These are phyloP conservation scores for Diplotaxis tenuifolia DNA, from an alignment of 345 rosid species.

Conservation along the genomic window DNA sequence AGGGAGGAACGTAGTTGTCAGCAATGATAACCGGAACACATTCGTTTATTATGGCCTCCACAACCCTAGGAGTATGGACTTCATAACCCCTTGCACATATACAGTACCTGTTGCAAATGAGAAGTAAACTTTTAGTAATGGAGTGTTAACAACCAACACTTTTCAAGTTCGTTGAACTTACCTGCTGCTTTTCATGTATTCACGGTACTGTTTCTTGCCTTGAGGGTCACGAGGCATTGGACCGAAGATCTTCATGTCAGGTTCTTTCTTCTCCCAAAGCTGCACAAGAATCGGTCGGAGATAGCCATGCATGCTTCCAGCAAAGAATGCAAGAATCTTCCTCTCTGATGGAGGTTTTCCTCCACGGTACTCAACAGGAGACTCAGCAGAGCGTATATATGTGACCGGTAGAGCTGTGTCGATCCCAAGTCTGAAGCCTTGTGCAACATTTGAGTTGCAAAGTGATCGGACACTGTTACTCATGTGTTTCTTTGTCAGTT, in stretches of 20 bases:
- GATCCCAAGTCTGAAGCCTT: slow-evolving; percentile 66
- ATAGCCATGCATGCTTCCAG: slow-evolving; percentile 86
- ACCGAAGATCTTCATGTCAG: slow-evolving; percentile 80
- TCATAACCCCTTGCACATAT: slow-evolving; percentile 87
- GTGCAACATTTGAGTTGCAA: slow-evolving; percentile 74
- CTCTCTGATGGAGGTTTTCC: slow-evolving; percentile 69
- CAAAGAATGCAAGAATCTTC: slow-evolving; percentile 74
- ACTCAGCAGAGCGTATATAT: slow-evolving; percentile 56
- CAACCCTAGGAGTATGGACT: slow-evolving; percentile 82
- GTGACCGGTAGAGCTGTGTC: slow-evolving; percentile 77
- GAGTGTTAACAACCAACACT: background rate
- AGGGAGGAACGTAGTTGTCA: slow-evolving; percentile 85
- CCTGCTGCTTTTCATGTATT: slow-evolving; percentile 82
- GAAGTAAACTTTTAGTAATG: background rate
- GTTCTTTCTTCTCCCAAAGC: slow-evolving; percentile 68
- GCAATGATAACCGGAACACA: slow-evolving; percentile 88
- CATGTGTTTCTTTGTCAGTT: slow-evolving; percentile 52
- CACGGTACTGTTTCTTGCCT: slow-evolving; percentile 61
- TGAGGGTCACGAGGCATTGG: slow-evolving; percentile 62
- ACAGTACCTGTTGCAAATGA: slow-evolving; percentile 47
- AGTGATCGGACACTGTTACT: slow-evolving; percentile 62
- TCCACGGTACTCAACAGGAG: slow-evolving; percentile 59
- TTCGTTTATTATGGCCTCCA: slow-evolving; percentile 70
- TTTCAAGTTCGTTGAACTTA: background rate
- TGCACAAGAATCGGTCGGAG: slow-evolving; percentile 61